A percentile compares a stretch with the other conserved stretches of the same genome.
phyloP scores from a whole-genome alignment of 83 land plant genomes.

The Larix sibirica region DNA sequence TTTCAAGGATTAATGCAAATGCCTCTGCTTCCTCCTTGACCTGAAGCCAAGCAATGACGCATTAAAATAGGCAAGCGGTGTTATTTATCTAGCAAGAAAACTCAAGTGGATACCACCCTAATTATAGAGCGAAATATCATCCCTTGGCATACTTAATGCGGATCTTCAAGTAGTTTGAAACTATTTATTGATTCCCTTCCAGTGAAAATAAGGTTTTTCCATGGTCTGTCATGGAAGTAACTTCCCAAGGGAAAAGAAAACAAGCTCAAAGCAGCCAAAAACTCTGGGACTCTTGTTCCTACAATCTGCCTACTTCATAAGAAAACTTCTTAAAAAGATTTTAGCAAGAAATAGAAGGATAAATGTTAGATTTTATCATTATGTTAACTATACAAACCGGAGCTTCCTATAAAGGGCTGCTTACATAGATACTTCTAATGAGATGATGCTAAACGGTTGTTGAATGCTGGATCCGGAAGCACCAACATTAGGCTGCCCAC shows the following conservation, averaged over 20 bases:
- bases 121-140: neutral
- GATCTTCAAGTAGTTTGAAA: neutral
- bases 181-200: neutral
- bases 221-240: neutral
- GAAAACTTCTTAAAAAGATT: too few relatives aligned
- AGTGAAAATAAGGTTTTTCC: neutral
- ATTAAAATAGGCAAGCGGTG: neutral
- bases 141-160: neutral
- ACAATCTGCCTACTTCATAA: too few relatives aligned
- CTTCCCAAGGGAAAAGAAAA: neutral
- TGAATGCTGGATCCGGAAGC: neutral
- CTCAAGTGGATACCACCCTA: neutral
- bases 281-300: too few relatives aligned
- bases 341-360: too few relatives aligned
- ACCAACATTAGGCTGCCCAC: neutral
- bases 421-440: neutral
- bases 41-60: slow-evolving; percentile 28
- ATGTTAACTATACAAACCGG: neutral
- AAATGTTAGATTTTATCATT: too few relatives aligned
- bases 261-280: too few relatives aligned
- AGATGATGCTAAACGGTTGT: neutral
- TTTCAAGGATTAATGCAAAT: slow-evolving; percentile 72
- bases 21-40: slow-evolving; percentile 90
- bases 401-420: neutral
- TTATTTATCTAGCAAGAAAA: neutral